phyloP scores from a whole-genome alignment of 2,329 filamentous ascomycete genomes.

The Dactylellina sp. region DNA sequence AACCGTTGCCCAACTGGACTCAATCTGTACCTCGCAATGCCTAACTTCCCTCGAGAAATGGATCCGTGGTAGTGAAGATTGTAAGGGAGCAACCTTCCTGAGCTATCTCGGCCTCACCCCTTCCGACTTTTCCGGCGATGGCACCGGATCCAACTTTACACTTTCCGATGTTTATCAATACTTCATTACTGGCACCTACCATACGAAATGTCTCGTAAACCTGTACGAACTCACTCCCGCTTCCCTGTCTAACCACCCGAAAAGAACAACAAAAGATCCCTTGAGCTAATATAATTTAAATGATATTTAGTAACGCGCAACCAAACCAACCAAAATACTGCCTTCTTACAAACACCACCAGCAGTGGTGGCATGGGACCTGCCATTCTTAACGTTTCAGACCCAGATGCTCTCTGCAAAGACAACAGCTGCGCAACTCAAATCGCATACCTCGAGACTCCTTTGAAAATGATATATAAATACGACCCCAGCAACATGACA shows the following conservation, averaged over 20 bases:
- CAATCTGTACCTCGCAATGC: conserved; percentile 24
- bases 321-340: conserved; percentile 33
- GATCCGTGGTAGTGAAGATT: conserved; percentile 33
- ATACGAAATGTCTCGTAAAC: conserved; percentile 23
- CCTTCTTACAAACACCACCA: conserved; percentile 6
- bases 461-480: conserved; percentile 43
- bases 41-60: conserved; percentile 21
- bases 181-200: conserved; percentile 30
- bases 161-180: conserved; percentile 32
- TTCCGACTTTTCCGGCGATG: conserved; percentile 13
- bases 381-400: conserved; percentile 31
- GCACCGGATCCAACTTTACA: not conserved
- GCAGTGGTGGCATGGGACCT: not conserved
- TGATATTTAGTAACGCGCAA: not conserved
- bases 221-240: too few species aligned
- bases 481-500: conserved; percentile 12
- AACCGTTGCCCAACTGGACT: conserved; percentile 4
- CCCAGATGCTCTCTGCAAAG: conserved; percentile 23
- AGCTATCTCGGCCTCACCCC: conserved; percentile 29
- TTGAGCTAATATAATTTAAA: not conserved
- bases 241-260: too few species aligned
- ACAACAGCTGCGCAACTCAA: conserved; percentile 34
- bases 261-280: too few species aligned
- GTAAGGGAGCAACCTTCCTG: conserved; percentile 16
- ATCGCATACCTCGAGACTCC: conserved; percentile 36